These are phyloP conservation scores for Xylariaceae sp. DNA, from an alignment of 2,329 filamentous ascomycete genomes.

Conservation along the genomic window DNA sequence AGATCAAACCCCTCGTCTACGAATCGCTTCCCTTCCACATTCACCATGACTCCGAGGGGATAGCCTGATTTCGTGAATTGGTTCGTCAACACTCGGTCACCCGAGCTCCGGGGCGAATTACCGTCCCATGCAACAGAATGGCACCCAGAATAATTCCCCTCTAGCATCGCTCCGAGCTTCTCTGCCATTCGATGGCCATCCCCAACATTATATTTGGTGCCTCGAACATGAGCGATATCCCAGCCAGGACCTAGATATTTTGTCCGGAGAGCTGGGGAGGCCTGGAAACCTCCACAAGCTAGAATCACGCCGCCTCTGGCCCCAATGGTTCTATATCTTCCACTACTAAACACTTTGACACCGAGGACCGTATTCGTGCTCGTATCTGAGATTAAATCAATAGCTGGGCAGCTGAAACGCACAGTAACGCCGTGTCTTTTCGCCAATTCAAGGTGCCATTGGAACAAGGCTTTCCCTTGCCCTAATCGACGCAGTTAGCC, in stretches of 20 bases:
- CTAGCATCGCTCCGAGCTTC: conserved; percentile 55
- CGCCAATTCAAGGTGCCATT: conserved; percentile 32
- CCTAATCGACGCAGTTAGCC: conserved; percentile 19
- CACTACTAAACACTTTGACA: conserved; percentile 24
- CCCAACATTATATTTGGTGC: conserved; percentile 69
- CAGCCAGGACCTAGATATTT: conserved; percentile 63
- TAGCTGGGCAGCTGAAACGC: conserved; percentile 26
- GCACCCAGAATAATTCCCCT: conserved; percentile 68
- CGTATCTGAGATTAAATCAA: conserved; percentile 26
- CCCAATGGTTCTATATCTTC: conserved; percentile 28
- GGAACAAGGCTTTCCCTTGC: conserved; percentile 33
- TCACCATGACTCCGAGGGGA: conserved; percentile 69
- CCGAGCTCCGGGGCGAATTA: conserved; percentile 58
- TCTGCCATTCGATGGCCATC: conserved; percentile 61
- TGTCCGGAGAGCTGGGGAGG: conserved; percentile 60
- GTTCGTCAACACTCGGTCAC: conserved; percentile 66
- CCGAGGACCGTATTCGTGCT: conserved; percentile 28
- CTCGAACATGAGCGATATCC: conserved; percentile 66
- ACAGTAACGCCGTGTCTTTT: conserved; percentile 22
- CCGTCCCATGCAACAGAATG: conserved; percentile 71
- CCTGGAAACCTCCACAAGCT: conserved; percentile 69
- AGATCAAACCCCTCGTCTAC: conserved; percentile 71
- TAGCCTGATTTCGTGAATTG: conserved; percentile 74
- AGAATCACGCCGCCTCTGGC: conserved; percentile 52
- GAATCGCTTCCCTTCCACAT: conserved; percentile 63